Evolutionary conservation across 768 basidiomycete species (phyloP).

Genomic region (Psilocybe cyanescens): DNA sequence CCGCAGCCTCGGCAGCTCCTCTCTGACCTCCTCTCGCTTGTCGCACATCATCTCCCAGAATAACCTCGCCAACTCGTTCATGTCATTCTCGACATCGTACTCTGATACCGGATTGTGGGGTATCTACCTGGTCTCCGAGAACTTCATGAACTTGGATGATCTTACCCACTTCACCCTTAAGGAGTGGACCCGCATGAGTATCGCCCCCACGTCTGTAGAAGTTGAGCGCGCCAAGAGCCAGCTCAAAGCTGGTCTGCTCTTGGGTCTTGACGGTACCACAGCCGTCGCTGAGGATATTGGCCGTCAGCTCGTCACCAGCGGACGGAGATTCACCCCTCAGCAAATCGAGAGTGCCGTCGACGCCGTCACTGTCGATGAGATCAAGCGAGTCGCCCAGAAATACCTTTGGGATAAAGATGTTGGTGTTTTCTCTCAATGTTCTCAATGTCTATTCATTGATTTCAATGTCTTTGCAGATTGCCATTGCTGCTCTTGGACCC

Average conservation of each 20-base stretch:
- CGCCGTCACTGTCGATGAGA: conserved; percentile 84
- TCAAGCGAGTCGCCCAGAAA: conserved; percentile 93
- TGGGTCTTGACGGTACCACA: conserved; percentile 93
- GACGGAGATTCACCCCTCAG: conserved; percentile 85
- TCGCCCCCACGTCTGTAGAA: conserved; percentile 80
- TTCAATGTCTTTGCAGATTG: conserved; percentile 50
- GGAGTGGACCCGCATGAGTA: conserved; percentile 96
- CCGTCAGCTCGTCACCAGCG: conserved; percentile 94
- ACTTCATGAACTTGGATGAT: conserved; percentile 92
- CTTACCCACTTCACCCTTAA: conserved; percentile 90
- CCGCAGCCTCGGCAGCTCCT: conserved; percentile 88
- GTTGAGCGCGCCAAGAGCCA: conserved; percentile 99
- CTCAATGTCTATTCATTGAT: conserved; percentile 11
- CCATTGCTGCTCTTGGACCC: conserved; percentile 87
- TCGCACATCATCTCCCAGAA: conserved; percentile 89
- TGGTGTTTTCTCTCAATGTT: conserved; percentile 2
- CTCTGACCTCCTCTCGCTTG: conserved; percentile 88
- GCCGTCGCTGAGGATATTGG: conserved; percentile 98
- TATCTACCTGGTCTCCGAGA: conserved; percentile 96
- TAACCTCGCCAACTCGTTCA: conserved; percentile 99
- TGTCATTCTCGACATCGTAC: conserved; percentile 99
- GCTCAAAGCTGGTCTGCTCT: conserved; percentile 91
- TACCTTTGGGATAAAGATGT: conserved; percentile 97
- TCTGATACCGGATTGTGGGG: conserved; percentile 99
- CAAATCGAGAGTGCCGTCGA: conserved; percentile 95